These are phyloP conservation scores for Aspergillus sojae DNA, from an alignment of 2,329 filamentous ascomycete genomes.

Conservation along the genomic window DNA sequence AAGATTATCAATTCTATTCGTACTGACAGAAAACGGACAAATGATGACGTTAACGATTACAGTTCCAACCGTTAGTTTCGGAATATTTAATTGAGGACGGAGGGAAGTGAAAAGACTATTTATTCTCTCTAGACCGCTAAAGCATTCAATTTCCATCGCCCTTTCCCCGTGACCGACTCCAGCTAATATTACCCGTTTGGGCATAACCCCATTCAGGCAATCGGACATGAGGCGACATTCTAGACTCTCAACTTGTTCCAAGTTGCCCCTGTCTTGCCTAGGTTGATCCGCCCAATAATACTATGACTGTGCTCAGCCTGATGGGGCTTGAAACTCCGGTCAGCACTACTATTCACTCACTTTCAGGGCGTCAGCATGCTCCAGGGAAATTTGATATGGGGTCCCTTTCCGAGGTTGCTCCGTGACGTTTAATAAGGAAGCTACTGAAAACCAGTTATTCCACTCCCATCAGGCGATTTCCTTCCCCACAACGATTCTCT, in stretches of 20 bases:
- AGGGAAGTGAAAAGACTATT: not conserved
- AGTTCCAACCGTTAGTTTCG: conserved; percentile 1
- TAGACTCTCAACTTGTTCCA: conserved; percentile 7
- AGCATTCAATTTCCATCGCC: not conserved
- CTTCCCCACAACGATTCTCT: not conserved
- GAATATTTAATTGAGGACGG: not conserved
- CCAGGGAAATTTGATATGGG: not conserved
- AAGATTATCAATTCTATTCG: too few species aligned
- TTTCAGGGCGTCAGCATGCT: not conserved
- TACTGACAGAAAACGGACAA: conserved; percentile 11
- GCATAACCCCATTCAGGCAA: conserved; percentile 4
- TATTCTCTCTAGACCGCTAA: conserved; percentile 1
- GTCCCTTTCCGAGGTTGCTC: not conserved
- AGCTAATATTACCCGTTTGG: conserved; percentile 16
- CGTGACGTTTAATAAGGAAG: not conserved
- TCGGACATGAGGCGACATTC: conserved; percentile 16
- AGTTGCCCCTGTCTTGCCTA: not conserved
- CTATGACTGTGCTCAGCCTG: not conserved
- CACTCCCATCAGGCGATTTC: not conserved
- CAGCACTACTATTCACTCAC: not conserved
- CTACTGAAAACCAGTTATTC: not conserved
- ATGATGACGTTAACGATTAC: not conserved
- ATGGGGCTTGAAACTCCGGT: not conserved
- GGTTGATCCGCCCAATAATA: not conserved
- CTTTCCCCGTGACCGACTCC: not conserved